Evolutionary conservation across 2,329 filamentous ascomycete species (phyloP).

Genomic region (Colletotrichum plurivorum): DNA sequence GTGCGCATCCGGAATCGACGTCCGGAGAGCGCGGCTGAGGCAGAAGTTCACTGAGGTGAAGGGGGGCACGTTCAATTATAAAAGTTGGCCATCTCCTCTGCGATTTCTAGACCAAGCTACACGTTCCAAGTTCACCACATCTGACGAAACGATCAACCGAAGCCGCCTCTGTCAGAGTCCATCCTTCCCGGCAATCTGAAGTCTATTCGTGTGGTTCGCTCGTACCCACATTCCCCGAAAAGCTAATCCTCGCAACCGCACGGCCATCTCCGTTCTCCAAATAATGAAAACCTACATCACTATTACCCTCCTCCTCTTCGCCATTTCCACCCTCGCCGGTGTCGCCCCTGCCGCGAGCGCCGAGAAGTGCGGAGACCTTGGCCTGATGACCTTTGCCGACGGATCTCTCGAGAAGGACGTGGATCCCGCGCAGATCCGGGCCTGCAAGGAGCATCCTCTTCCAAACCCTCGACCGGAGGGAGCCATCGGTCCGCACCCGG

Average conservation of each 20-base stretch:
- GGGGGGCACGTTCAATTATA: background rate
- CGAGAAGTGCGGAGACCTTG: conserved; percentile 27
- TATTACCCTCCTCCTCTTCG: conserved; percentile 4
- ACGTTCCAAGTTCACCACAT: background rate
- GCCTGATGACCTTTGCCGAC: conserved; percentile 16
- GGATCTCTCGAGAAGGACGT: conserved; percentile 6
- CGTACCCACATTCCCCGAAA: conserved; percentile 17
- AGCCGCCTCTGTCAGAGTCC: background rate
- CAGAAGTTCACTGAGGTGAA: background rate
- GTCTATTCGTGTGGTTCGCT: conserved; percentile 12
- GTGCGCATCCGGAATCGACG: background rate
- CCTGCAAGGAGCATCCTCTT: conserved; percentile 24
- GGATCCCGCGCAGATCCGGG: conserved; percentile 15
- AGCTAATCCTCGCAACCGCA: conserved; percentile 8
- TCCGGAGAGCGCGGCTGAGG: background rate
- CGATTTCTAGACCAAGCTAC: background rate
- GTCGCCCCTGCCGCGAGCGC: conserved; percentile 14
- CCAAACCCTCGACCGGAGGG: conserved; percentile 11
- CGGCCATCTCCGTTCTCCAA: background rate
- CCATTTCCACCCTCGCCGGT: conserved; percentile 12
- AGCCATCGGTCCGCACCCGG: background rate
- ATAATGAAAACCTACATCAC: conserved; percentile 11
- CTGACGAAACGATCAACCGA: background rate
- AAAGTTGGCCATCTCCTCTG: background rate
- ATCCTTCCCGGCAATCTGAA: conserved; percentile 8